Conservation (phyloP, 176 grass and related monocot genomes). For the Juncus inflexus region DNA sequence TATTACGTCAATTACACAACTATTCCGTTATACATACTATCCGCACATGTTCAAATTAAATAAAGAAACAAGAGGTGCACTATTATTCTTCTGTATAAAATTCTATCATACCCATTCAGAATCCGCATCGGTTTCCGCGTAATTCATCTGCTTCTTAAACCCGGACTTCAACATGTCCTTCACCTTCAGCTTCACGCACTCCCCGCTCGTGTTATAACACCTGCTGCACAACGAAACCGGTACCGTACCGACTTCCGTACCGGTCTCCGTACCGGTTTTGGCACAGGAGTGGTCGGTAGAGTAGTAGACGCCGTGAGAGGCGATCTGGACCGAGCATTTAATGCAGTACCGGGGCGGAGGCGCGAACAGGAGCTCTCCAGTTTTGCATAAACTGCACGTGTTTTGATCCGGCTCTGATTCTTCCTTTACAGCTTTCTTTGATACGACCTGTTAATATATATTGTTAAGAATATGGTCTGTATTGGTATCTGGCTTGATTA, state of each 20-base stretch:
- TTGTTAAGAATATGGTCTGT: constrained; percentile 3
- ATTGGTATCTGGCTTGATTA: constrained; percentile 1
- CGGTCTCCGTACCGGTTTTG: constrained; percentile 44
- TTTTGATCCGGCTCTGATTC: constrained; percentile 62
- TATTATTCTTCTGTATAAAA: too few relatives aligned
- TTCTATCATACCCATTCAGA: constrained; percentile 67
- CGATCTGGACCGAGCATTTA: constrained; percentile 73
- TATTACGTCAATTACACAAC: too few relatives aligned
- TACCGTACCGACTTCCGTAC: neutral
- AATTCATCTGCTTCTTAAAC: constrained; percentile 58
- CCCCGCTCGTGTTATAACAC: constrained; percentile 69
- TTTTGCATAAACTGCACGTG: constrained; percentile 73
- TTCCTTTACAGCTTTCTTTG: constrained; percentile 30
- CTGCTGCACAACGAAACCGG: constrained; percentile 47
- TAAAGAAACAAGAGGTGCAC: constrained; percentile 12
- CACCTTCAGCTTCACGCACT: constrained; percentile 30
- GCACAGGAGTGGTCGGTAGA: constrained; percentile 42
- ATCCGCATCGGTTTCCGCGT: constrained; percentile 94
- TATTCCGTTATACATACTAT: too few relatives aligned
- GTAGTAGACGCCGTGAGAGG: constrained; percentile 70
- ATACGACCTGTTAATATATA: constrained; percentile 38
- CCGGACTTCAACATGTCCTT: constrained; percentile 39
- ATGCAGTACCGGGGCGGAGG: constrained; percentile 63
- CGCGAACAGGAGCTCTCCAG: constrained; percentile 81
- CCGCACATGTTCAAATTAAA: neutral